phyloP scores from a whole-genome alignment of 2,329 filamentous ascomycete species.

The Septoria linicola region DNA sequence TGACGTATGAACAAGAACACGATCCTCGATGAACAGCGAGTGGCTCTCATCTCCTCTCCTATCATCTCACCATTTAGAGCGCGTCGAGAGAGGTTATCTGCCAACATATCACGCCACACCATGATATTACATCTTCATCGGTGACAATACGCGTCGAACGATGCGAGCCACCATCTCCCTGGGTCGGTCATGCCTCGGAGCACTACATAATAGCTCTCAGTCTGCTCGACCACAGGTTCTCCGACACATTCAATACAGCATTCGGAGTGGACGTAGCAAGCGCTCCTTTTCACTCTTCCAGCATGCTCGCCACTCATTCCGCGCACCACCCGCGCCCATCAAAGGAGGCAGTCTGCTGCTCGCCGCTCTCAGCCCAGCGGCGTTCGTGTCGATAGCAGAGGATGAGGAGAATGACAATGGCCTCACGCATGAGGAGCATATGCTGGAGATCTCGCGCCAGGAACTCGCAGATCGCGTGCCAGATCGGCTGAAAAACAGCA shows the following conservation, averaged over 20 bases:
- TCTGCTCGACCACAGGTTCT: conserved; percentile 33
- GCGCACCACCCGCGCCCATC: conserved; percentile 37
- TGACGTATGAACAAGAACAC: too few relatives aligned
- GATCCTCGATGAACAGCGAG: too few relatives aligned
- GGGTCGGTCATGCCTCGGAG: conserved; percentile 30
- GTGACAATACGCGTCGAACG: conserved; percentile 19
- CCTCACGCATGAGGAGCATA: conserved; percentile 76
- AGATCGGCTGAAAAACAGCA: conserved; percentile 60
- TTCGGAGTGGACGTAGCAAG: conserved; percentile 29
- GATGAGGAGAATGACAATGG: conserved; percentile 47
- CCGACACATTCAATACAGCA: conserved; percentile 34
- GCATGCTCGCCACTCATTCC: conserved; percentile 30
- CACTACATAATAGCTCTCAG: conserved; percentile 22
- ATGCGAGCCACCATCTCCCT: conserved; percentile 34
- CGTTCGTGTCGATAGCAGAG: conserved; percentile 59
- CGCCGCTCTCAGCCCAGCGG: conserved; percentile 55
- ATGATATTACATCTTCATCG: conserved; percentile 2
- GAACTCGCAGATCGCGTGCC: conserved; percentile 72
- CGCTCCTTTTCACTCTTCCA: conserved; percentile 31
- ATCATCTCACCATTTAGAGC: too few relatives aligned
- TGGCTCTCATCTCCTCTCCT: too few relatives aligned
- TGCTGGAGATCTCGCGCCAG: conserved; percentile 76
- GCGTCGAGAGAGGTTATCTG: background rate
- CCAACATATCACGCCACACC: conserved; percentile 1
- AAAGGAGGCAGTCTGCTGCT: conserved; percentile 38